Base-by-base conservation (phyloP, 1,139 yeast genomes). In the Geotrichum citri-aurantii region DNA sequence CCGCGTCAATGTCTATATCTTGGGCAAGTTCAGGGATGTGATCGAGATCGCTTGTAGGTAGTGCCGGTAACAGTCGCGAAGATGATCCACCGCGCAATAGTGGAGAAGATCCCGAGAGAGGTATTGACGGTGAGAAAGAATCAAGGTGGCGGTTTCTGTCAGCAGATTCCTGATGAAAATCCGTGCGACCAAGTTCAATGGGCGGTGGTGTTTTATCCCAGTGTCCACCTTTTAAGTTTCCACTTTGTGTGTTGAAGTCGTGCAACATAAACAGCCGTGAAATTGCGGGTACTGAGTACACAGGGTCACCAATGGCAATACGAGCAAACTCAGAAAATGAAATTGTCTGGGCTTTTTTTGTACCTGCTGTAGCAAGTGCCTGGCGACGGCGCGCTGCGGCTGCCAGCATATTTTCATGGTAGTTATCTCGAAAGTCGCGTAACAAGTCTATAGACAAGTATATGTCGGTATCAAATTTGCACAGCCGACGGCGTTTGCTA, bases 391-490 rank as follows among this genome's bases (percentile, higher is more conserved):
- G 49, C 7, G 51, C 37, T 17, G 40, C 24, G n/a, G 21, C 24
- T 8, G 50, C 46, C n/a, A 14, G 19, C 61, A 59, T 59, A 21
- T 59, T 53, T 12, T 26, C 29, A 19, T 10, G 23, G 26, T 58
- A 58, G 46, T 58, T 49, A 37, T 59, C 59, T 3, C 59, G 57
- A 14, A 31, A 57, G 11, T 23, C 40, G 8, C 59, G 37, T 14
- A 57, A 42, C 2, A n/a, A 47, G n/a, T 53, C 54, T 10, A 55
- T 29, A 8, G 60, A 40, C 23, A 58, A n/a, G 44, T 23, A 42
- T 21, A 55, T 58, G 6, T 40, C 37, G 2, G 21, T 17, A 50
- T 58, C 60, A 55, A 52, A 55, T 24, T 7, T 29, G 27, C 60
- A 58, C 44, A 37, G 8, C 17, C 44, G 44, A 12, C 11, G 49